Evolutionary conservation across 2,329 filamentous ascomycete species (phyloP).

Genomic region (Ascochyta koolunga): DNA sequence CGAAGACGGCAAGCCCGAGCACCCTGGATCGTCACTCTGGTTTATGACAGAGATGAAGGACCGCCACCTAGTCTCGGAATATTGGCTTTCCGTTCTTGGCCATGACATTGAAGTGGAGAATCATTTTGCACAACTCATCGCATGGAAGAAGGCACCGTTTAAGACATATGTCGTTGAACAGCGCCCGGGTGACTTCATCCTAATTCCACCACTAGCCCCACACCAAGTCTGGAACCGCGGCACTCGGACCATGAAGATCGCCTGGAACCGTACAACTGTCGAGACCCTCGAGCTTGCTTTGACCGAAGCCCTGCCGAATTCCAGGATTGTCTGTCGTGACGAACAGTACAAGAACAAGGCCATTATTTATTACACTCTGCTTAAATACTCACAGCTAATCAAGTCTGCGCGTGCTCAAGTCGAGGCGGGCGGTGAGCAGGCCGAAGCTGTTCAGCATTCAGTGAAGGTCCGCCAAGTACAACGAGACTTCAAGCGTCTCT

Average conservation of each 20-base stretch:
- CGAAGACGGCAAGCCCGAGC: conserved; percentile 72
- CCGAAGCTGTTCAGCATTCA: conserved; percentile 46
- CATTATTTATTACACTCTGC: conserved; percentile 85
- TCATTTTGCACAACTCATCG: conserved; percentile 93
- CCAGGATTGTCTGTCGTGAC: conserved; percentile 89
- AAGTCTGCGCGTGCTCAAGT: conserved; percentile 65
- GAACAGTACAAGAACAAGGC: conserved; percentile 99
- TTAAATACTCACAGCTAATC: conserved; percentile 72
- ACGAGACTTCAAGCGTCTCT: conserved; percentile 81
- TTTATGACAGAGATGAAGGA: conserved; percentile 99
- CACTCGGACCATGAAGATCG: conserved; percentile 94
- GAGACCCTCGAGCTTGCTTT: conserved; percentile 89
- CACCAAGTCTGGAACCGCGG: conserved; percentile 99
- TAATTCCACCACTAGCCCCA: conserved; percentile 89
- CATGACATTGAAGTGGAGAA: conserved; percentile 97
- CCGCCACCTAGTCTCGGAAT: conserved; percentile 86
- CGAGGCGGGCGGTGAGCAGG: conserved; percentile 49
- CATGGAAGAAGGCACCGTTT: conserved; percentile 94
- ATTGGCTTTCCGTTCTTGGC: conserved; percentile 89
- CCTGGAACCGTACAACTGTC: conserved; percentile 94
- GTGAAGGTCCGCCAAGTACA: conserved; percentile 72
- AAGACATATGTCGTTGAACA: conserved; percentile 93
- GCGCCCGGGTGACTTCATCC: conserved; percentile 85
- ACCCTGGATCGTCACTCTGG: conserved; percentile 90
- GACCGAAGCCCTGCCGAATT: conserved; percentile 84